Evolutionary conservation across 2,329 filamentous ascomycete genomes (phyloP).

Genomic region (Colletotrichum scovillei): DNA sequence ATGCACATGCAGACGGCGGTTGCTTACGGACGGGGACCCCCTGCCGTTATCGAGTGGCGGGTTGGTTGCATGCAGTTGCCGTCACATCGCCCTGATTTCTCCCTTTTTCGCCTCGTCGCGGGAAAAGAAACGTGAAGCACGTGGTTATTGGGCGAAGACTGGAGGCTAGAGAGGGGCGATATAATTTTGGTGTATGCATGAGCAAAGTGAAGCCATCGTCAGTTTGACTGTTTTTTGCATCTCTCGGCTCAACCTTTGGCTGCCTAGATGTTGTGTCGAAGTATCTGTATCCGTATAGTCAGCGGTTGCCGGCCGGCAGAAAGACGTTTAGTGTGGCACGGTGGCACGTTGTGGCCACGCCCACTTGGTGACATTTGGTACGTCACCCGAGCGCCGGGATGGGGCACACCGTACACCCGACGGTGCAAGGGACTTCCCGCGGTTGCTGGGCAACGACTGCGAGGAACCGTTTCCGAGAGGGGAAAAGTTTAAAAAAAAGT

Average conservation of each 20-base stretch:
- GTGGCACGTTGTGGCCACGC: not conserved
- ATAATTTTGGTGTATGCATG: not conserved
- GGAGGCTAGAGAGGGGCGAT: not conserved
- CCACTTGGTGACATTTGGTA: constrained; percentile 28
- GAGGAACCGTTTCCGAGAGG: not conserved
- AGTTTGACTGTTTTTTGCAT: not conserved
- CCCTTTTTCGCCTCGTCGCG: not conserved
- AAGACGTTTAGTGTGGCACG: not conserved
- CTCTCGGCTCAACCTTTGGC: not conserved
- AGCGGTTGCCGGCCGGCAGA: constrained; percentile 10
- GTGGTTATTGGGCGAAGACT: not conserved
- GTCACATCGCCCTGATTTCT: constrained; percentile 6
- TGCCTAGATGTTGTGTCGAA: not conserved
- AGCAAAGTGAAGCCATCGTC: not conserved
- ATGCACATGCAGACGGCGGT: constrained; percentile 30
- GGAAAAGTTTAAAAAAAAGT: not conserved
- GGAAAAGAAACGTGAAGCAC: not conserved
- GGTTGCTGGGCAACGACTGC: constrained; percentile 34
- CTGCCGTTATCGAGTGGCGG: constrained; percentile 11
- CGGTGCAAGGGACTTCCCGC: constrained; percentile 31
- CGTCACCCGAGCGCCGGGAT: constrained; percentile 30
- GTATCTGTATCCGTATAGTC: too few relatives aligned
- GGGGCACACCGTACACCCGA: not conserved
- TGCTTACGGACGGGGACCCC: constrained; percentile 17
- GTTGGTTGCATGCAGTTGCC: constrained; percentile 18